Base-by-base conservation (phyloP, 1,284 basidiomycete species). In the Leccinum laetum region DNA sequence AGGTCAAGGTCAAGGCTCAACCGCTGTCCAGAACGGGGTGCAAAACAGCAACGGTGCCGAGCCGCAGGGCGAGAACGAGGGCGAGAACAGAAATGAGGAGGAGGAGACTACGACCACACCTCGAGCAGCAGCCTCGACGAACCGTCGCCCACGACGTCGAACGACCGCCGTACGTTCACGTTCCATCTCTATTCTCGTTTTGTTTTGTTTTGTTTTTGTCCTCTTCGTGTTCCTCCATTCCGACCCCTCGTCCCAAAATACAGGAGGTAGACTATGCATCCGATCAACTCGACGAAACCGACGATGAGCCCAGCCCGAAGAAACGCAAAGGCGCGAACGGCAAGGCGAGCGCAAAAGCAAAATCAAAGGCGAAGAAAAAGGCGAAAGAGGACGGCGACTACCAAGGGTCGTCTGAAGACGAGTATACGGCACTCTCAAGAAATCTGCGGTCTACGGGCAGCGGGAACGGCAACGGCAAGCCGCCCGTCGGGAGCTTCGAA, bases 401-500 rank as follows among this genome's bases (percentile, higher is more conserved):
- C 63, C 79, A 84, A 64, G 80, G 77, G 60, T 77, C 80, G 18
- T 78, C 83, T 7, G 82, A 84, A 58, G 81, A 86, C 61, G 80
- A 83, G 46, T 85, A 88, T 70, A 88, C 81, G 13, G 86, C 88
- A 3, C 75, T 90, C 26, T 88, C 90, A 7, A 88, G 82, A 73
- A 67, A 39, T 21, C 5, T 75, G 53, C 67, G 74, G 72, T 78
- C 81, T 9, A 76, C 83, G 74, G 82, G 82, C 6, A 2, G 5
- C 18, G 18, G 46, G 46, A 49, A 49, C 77, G 78, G 80, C 29
- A 80, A 75, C 39, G 74, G 79, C 10, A 89, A 91, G 66, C 92
- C 92, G 3, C 81, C 88, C 1, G 83, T 91, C 1, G 97, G 96
- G 1, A 90, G 88, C 71, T 93, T 96, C 65, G 90, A 91, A 71